phyloP scores from a whole-genome alignment of 805 yeast species.

The Candida qinlingensis region DNA sequence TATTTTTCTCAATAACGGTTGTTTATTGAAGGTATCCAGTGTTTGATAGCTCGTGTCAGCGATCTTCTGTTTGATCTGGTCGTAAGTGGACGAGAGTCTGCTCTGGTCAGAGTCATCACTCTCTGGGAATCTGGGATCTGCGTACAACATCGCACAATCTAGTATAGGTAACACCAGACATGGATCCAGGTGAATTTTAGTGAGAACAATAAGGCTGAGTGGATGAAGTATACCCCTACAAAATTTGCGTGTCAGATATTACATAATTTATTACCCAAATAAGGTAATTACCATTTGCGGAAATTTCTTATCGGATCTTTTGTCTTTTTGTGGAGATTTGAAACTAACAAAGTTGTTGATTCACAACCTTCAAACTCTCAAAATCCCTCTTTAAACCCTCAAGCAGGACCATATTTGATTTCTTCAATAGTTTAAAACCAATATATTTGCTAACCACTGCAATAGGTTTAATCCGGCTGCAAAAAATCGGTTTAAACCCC shows the following conservation, averaged over 20 bases:
- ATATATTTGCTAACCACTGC: neutral
- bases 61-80: conserved; percentile 2
- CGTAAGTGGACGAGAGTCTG: neutral
- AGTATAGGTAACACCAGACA: no score
- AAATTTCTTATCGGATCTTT: neutral
- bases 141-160: no score
- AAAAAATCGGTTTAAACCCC: neutral
- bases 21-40: conserved; percentile 12
- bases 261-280: neutral
- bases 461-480: neutral
- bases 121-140: no score
- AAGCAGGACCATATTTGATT: no score
- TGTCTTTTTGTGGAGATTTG: conserved; percentile 1
- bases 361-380: no score
- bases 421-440: no score
- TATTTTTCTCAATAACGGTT: conserved; percentile 14
- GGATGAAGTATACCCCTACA: no score
- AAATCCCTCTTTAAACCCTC: no score
- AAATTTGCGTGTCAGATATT: no score
- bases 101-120: neutral
- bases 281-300: neutral
- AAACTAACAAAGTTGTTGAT: neutral
- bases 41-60: neutral
- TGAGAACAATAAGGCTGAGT: no score
- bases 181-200: no score